Base-by-base conservation (phyloP, 208 protist genomes). In the Crithidia expoeki region DNA sequence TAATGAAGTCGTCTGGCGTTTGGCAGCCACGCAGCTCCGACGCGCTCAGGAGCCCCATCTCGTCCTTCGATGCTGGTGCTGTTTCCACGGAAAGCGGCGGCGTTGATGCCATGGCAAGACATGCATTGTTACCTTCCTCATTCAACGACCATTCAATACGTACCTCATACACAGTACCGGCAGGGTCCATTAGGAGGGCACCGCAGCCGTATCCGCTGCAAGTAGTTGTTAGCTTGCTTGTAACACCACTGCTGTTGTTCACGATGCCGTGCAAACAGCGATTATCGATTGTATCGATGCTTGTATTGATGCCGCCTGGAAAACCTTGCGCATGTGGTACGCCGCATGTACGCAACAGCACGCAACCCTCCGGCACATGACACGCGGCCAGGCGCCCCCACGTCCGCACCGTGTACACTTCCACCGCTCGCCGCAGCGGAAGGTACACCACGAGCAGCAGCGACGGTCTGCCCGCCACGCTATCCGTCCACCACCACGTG, bases 381-480 rank as follows among this genome's bases (percentile, higher is more conserved):
- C 86, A 79, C 19, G 84, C 86, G 1, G 91, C 88, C 16, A 96
- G 58, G 27, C 88, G 80, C 19, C 72, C 57, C 25, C 78, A 72
- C 9, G 82, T 57, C 2, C 87, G 86, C 30, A 89, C n/a, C 10
- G 84, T 76, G 72, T 94, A 84, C 47, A 96, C 63, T 80, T 94
- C 86, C 2, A 94, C 76, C 0, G 79, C 74, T 46, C 79, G 65
- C 27, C 91, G 86, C 69, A 93, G 83, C n/a, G 89, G 76, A 46
- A 87, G 69, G 63, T 93, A 79, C 30, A 96, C 81, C 33, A 92
- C 74, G 12, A 96, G 71, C 38, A 91, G 60, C 50, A 89, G 68
- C 63, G 79, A 72, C 25, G 66, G 73, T 53, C 79, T 70, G 49
- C 79, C 84, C 9, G 19, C 55, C 23, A 17, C 46, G 27, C 79